Evolutionary conservation across 2,329 filamentous ascomycete genomes (phyloP).

Genomic region (Colletotrichum godetiae): DNA sequence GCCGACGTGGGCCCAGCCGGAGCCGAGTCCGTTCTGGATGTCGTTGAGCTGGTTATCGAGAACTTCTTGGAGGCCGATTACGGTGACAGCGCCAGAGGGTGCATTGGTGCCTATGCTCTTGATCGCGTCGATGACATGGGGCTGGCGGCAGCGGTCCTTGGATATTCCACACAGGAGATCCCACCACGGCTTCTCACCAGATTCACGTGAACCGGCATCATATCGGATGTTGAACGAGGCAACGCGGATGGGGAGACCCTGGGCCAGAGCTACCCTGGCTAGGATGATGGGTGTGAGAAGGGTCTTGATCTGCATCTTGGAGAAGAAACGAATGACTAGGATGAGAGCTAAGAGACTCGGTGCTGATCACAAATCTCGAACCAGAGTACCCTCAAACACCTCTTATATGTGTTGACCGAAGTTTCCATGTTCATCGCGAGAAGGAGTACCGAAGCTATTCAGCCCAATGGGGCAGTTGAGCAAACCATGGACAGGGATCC

Average conservation of each 20-base stretch:
- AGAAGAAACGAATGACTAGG: background rate
- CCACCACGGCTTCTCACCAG: constrained; percentile 70
- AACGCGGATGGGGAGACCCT: constrained; percentile 59
- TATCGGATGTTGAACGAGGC: constrained; percentile 77
- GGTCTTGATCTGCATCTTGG: constrained; percentile 28
- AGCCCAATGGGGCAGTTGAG: constrained; percentile 23
- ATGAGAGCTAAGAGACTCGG: background rate
- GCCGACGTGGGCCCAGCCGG: constrained; percentile 61
- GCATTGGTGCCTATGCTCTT: constrained; percentile 60
- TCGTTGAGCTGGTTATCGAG: constrained; percentile 71
- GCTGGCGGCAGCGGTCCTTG: constrained; percentile 56
- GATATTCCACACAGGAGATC: constrained; percentile 39
- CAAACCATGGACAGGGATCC: background rate
- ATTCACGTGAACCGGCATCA: constrained; percentile 62
- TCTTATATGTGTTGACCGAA: background rate
- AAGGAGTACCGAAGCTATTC: background rate
- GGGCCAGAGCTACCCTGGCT: constrained; percentile 6
- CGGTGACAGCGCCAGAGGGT: constrained; percentile 51
- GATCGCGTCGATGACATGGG: constrained; percentile 67
- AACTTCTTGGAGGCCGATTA: constrained; percentile 78
- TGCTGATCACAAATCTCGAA: background rate
- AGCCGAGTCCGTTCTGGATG: constrained; percentile 62
- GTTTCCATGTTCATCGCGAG: too few relatives aligned
- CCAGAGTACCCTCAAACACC: too few relatives aligned
- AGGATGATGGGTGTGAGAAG: constrained; percentile 18